Evolutionary conservation across 208 protist genomes (phyloP).

Genomic region (Acanthamoeba triangularis): DNA sequence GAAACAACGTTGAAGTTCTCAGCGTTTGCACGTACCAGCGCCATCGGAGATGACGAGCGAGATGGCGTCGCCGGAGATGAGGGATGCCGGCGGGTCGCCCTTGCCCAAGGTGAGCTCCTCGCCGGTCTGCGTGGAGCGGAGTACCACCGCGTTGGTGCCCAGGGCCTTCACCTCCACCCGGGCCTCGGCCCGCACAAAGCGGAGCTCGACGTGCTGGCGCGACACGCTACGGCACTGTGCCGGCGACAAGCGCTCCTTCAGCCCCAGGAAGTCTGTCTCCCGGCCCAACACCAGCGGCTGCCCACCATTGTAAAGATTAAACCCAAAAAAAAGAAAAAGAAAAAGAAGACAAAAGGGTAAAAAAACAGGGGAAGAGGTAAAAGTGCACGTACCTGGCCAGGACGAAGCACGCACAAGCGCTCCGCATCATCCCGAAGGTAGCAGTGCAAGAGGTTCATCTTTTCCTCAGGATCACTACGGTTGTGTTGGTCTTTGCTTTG

Average conservation of each 20-base stretch:
- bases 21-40: background rate
- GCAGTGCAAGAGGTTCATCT: slow-evolving; percentile 2
- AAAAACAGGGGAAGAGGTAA: background rate
- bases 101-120: background rate
- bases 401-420: background rate
- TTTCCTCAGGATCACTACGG: too few relatives aligned
- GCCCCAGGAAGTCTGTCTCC: background rate
- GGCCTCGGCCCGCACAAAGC: background rate
- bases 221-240: slow-evolving; percentile 4
- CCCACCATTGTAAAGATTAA: too few relatives aligned
- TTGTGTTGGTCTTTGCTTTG: too few relatives aligned
- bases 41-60: background rate
- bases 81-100: background rate
- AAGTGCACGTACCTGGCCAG: background rate
- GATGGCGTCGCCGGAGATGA: background rate
- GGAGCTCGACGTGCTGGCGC: slow-evolving; percentile 42
- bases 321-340: too few relatives aligned
- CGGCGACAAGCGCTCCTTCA: slow-evolving; percentile 8
- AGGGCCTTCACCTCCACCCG: background rate
- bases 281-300: slow-evolving; percentile 11
- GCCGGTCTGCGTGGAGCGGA: background rate
- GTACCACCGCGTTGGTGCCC: background rate
- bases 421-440: slow-evolving; percentile 23
- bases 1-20: background rate
- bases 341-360: background rate